A percentile compares a stretch with the other conserved stretches of the same genome.
Evolutionary conservation across 805 yeast genomes (phyloP).

Genomic region (Metschnikowia lachancei): DNA sequence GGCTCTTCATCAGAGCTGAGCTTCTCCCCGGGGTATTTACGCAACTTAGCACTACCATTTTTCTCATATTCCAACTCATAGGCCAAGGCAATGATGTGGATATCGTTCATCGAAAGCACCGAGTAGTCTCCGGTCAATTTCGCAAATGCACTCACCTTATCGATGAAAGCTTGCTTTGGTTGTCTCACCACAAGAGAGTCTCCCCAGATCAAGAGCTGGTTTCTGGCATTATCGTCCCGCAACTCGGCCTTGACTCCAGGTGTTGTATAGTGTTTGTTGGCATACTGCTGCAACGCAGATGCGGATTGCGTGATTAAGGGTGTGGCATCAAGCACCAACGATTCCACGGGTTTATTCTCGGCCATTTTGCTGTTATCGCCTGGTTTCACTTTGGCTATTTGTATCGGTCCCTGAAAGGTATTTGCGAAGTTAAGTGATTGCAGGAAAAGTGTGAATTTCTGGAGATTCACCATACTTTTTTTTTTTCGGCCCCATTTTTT

Average conservation of each 20-base stretch:
- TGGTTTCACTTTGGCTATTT: no score
- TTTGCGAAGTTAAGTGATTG: no score
- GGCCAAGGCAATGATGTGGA: conserved; percentile 86
- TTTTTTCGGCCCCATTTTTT: neutral
- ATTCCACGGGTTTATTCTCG: conserved; percentile 12
- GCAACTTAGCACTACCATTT: conserved; percentile 66
- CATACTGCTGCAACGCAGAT: conserved; percentile 66
- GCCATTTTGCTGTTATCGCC: neutral
- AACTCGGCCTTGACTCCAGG: conserved; percentile 89
- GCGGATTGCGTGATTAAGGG: conserved; percentile 88
- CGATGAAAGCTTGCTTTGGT: conserved; percentile 64
- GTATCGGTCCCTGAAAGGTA: no score
- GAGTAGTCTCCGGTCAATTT: conserved; percentile 86
- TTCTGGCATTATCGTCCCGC: conserved; percentile 79
- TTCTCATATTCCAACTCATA: conserved; percentile 83
- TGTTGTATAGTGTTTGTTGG: conserved; percentile 74
- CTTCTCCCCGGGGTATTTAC: conserved; percentile 70
- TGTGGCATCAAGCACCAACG: conserved; percentile 72
- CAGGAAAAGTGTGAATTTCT: no score
- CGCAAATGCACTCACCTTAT: conserved; percentile 71
- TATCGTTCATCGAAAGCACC: conserved; percentile 86
- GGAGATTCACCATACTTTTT: neutral
- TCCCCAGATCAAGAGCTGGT: conserved; percentile 78
- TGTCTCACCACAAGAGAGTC: conserved; percentile 69
- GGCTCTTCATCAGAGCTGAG: conserved; percentile 24